phyloP scores from a whole-genome alignment of 164 flowering plant species.

The Cinnamomum chago region DNA sequence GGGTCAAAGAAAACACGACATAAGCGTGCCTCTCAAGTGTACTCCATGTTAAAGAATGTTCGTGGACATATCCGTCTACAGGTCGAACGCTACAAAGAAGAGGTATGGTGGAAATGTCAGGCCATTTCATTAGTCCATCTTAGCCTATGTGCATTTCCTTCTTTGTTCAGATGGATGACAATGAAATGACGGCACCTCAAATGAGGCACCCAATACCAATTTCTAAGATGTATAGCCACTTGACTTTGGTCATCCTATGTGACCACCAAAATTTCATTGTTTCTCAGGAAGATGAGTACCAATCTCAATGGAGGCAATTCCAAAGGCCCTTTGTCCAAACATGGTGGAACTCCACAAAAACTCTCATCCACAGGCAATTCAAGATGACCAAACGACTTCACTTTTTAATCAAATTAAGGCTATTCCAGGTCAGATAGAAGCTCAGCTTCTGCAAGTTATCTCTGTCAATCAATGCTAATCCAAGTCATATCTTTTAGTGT shows the following conservation, averaged over 20 bases:
- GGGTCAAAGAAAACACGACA: conserved; percentile 17
- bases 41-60: conserved; percentile 20
- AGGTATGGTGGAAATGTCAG: conserved; percentile 10
- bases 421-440: conserved; percentile 19
- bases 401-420: conserved; percentile 24
- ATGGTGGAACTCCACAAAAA: conserved; percentile 29
- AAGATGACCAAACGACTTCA: conserved; percentile 26
- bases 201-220: no score
- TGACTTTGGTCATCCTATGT: no score
- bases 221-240: no score
- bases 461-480: background rate
- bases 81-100: conserved; percentile 27
- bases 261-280: background rate
- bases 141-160: no score
- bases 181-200: no score
- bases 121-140: no score
- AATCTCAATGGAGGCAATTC: conserved; percentile 25
- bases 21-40: conserved; percentile 18
- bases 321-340: conserved; percentile 31
- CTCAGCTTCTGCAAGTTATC: background rate
- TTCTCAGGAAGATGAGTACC: conserved; percentile 18
- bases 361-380: conserved; percentile 26
- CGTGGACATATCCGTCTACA: conserved; percentile 23
- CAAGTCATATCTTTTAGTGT: no score
- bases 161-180: no score